Base-by-base conservation (phyloP, 257 asterid genomes). In the Solanum etuberosum region DNA sequence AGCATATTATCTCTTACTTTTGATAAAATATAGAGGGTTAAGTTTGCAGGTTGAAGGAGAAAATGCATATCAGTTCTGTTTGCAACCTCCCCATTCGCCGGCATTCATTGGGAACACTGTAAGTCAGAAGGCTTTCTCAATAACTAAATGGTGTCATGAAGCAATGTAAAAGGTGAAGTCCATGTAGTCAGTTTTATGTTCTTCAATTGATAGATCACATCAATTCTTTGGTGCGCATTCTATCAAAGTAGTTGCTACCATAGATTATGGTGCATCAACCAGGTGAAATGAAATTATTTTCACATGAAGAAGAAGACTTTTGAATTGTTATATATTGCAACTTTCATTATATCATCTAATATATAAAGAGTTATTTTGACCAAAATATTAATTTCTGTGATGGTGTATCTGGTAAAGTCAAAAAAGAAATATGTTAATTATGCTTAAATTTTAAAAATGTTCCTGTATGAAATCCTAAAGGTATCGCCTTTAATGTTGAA, bases 81-180 rank as follows among this genome's bases (percentile, higher is more conserved):
- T 97, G 87, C 99, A 97, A 87, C 99, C 99, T 89, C 96, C 98
- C 31, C 96, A 92, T 65, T 93, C 99, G 77, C 93, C 99, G 40
- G 99, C 99, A 84, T 97, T 97, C 93, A 93, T 97, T 67, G 99
- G 99, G 71, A 97, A 97, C 91, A 97, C 99, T 59, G 99, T 96
- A 88, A 94, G 95, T 93, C 85, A 71, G 65, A 85, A 83, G 72
- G 34, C 74, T 31, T 21, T 59, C 63, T 76, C 80, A 63, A 13
- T 46, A 38, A 38, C 51, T 15, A 21, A 29, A 59, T 74, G 38
- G 68, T 71, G 29, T 37, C 67, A 27, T 61, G 63, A 54, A 54
- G 1, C 63, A 54, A 54, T 54, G 68, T 48, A 27, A 40, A 76
- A 38, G 83, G 82, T 10, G 82, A 37, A 37, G 40, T 37, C 25